Conservation (phyloP, 148 eudicot species). For the Agrostemma githago region DNA sequence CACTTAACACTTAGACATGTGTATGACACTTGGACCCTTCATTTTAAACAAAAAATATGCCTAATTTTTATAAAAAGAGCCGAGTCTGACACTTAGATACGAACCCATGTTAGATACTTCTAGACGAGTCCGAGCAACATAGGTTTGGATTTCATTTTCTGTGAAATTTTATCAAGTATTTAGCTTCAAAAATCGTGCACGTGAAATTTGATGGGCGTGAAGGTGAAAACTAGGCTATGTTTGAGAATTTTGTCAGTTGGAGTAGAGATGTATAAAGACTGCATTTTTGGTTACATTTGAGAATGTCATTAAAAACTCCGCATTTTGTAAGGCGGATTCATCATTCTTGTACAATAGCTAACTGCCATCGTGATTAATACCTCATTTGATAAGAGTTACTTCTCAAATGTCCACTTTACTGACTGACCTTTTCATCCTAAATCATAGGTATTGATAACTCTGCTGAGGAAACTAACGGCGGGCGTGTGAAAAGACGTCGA, state of each 20-base stretch:
- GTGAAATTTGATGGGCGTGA: not conserved
- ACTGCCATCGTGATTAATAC: not conserved
- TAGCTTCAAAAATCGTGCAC: not conserved
- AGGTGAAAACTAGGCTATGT: not conserved
- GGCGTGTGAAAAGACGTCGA: slow-evolving; percentile 55
- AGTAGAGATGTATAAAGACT: not conserved
- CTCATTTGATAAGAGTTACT: not conserved
- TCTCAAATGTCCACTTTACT: not conserved
- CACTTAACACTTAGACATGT: too few relatives aligned
- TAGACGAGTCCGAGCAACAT: too few relatives aligned
- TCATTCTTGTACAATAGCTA: not conserved
- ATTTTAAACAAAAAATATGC: too few relatives aligned
- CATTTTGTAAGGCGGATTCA: not conserved
- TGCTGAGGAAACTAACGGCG: slow-evolving; percentile 63
- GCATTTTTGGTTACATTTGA: not conserved
- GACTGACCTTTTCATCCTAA: not conserved
- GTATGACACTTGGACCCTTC: too few relatives aligned
- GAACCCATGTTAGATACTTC: too few relatives aligned
- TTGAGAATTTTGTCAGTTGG: not conserved
- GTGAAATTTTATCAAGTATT: not conserved
- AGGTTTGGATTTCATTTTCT: not conserved
- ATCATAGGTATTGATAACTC: slow-evolving; percentile 53
- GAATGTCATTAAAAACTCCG: not conserved
- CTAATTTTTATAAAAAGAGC: too few relatives aligned
- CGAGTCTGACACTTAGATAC: too few relatives aligned